Conservation (phyloP, 2,329 filamentous ascomycete species). For the Arthroderma sp. region DNA sequence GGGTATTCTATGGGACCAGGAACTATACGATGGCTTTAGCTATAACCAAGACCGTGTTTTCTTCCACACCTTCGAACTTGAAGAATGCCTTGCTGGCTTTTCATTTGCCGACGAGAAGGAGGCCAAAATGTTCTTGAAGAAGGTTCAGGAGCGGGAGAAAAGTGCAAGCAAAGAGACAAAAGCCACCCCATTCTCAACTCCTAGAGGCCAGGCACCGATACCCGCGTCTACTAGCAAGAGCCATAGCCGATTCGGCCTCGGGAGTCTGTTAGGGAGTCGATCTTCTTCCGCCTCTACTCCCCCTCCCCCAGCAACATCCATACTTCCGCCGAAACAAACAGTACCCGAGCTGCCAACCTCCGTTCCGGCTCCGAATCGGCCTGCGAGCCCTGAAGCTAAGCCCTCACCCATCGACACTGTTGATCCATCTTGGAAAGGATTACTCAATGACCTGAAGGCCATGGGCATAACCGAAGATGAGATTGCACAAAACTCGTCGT, state of each 20-base stretch:
- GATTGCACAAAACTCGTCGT: slow-evolving; percentile 53
- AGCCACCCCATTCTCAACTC: slow-evolving; percentile 55
- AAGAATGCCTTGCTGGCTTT: slow-evolving; percentile 77
- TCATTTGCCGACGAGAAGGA: slow-evolving; percentile 97
- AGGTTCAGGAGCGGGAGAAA: slow-evolving; percentile 92
- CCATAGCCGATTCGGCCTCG: slow-evolving; percentile 40
- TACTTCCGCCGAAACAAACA: slow-evolving; percentile 31
- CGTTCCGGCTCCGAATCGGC: slow-evolving; percentile 16
- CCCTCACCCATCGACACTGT: slow-evolving; percentile 39
- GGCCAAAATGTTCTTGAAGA: slow-evolving; percentile 92
- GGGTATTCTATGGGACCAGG: slow-evolving; percentile 92
- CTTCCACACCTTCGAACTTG: slow-evolving; percentile 94
- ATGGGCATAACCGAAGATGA: slow-evolving; percentile 59
- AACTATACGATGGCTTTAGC: slow-evolving; percentile 86
- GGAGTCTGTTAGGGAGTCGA: slow-evolving; percentile 37
- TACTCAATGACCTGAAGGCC: slow-evolving; percentile 46
- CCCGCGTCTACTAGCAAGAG: slow-evolving; percentile 32
- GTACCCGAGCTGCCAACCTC: slow-evolving; percentile 11
- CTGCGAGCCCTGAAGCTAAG: slow-evolving; percentile 21
- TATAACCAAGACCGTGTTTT: slow-evolving; percentile 97
- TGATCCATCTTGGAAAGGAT: slow-evolving; percentile 48
- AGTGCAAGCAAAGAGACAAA: slow-evolving; percentile 80
- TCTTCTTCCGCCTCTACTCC: slow-evolving; percentile 29
- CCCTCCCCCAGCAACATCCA: slow-evolving; percentile 31
- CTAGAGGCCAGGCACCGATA: slow-evolving; percentile 35